Evolutionary conservation across 352 stramenopile genomes (phyloP).

Genomic region (Pythium apleroticum): DNA sequence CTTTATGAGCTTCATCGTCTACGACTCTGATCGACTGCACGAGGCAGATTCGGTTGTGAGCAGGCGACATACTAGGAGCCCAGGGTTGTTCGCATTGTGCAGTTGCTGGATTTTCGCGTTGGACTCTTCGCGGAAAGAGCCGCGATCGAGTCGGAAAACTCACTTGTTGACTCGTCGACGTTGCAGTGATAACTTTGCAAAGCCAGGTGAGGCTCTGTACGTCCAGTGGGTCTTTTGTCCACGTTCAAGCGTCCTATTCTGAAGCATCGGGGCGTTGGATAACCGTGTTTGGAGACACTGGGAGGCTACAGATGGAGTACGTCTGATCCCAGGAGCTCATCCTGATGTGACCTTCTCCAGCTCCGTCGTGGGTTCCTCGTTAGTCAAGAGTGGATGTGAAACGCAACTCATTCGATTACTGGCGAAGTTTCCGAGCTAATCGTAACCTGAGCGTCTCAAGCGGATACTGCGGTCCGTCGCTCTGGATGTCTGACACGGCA

Average conservation of each 20-base stretch:
- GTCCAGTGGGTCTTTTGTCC: no score
- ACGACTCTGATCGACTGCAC: not conserved
- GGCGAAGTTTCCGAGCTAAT: not conserved
- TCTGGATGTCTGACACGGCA: no score
- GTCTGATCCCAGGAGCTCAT: no score
- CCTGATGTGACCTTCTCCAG: not conserved
- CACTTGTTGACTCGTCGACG: not conserved
- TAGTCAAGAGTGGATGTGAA: not conserved
- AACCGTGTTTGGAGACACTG: not conserved
- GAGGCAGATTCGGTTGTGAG: not conserved
- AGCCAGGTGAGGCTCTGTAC: not conserved
- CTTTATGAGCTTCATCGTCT: conserved; percentile 6
- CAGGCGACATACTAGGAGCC: no score
- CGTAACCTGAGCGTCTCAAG: not conserved
- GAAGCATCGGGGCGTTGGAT: not conserved
- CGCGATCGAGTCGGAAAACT: not conserved
- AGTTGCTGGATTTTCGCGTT: no score
- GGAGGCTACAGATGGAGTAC: not conserved
- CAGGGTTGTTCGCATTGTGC: no score
- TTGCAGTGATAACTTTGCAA: not conserved
- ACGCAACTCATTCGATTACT: conserved; percentile 1
- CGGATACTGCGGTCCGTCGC: no score
- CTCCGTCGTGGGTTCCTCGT: not conserved
- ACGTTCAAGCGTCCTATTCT: not conserved
- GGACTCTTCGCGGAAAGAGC: not conserved